Base-by-base conservation (phyloP, 257 asterid species). In the Solanum chiquidenum region DNA sequence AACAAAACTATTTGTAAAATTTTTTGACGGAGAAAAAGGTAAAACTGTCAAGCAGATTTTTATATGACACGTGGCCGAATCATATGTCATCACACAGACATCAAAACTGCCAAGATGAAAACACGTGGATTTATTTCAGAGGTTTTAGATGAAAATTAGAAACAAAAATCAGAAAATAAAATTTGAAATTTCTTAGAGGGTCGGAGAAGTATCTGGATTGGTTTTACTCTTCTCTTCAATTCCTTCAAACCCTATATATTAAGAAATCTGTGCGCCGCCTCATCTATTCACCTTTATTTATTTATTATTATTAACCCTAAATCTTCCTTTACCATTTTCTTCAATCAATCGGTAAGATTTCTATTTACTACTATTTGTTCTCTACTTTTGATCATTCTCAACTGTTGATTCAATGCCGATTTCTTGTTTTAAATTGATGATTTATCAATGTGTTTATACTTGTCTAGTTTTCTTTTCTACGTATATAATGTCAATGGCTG, bases 201-300 rank as follows among this genome's bases (percentile, higher is more conserved):
- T 40, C 6, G 9, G 84, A 77, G 35, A 77, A 40, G 84, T 77
- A 77, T 75, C 31, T 75, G 20, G 52, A 52, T 75, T 75, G 44
- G 18, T 10, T 10, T 60, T 60, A 60, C 68, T 20, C 66, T 60
- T 21, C 27, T 35, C 18, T 37, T 31, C 55, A 40, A 77, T 77
- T 77, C 37, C 80, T 76, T 85, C 87, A 86, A 85, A 87, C 90
- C 87, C 87, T 89, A 89, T 83, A 83, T 23, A 66, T 66, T 11
- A 52, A 55, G 55, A 12, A 88, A 88, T 37, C 88, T 33, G 68
- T 21, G 29, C 84, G 92, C 90, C 90, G 90, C 88, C 90, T 86
- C 74, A 12, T 31, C 33, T 38, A 52, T n/a, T 58, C 38, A 86
- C 88, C 64, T 21, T 38, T n/a, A 6, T 4, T 5, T 52, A 68